These are phyloP conservation scores for Phytopythium litorale DNA, from an alignment of 352 stramenopile genomes.

Conservation along the genomic window DNA sequence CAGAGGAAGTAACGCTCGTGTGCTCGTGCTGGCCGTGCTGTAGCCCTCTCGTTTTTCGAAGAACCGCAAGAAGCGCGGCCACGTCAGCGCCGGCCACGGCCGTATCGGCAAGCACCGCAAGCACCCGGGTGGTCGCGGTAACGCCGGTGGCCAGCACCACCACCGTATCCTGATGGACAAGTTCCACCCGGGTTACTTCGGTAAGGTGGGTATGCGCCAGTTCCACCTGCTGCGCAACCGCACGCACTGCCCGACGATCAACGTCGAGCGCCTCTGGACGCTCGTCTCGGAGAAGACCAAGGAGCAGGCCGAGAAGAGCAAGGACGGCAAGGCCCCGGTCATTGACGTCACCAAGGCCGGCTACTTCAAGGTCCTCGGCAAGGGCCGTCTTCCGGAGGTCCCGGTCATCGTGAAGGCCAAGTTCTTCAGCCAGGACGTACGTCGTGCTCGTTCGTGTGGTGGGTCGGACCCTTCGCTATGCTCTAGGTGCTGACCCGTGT, in stretches of 20 bases:
- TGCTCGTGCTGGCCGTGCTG: constrained; percentile 26
- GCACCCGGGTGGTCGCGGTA: constrained; percentile 99
- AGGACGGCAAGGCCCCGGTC: constrained; percentile 97
- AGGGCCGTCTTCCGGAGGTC: constrained; percentile 95
- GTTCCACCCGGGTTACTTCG: constrained; percentile 99
- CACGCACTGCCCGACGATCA: constrained; percentile 97
- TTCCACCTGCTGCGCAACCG: constrained; percentile 98
- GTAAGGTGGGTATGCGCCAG: constrained; percentile 99
- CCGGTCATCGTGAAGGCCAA: constrained; percentile 99
- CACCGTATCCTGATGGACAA: constrained; percentile 99
- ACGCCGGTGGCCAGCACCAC: constrained; percentile 99
- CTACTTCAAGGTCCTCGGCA: constrained; percentile 99
- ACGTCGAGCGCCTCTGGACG: constrained; percentile 99
- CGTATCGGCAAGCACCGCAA: constrained; percentile 99
- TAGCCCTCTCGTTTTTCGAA: constrained; percentile 91
- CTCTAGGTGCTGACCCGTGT: not conserved
- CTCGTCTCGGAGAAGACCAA: constrained; percentile 97
- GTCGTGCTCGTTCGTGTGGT: not conserved
- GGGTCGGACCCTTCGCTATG: not conserved
- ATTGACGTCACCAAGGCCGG: constrained; percentile 97
- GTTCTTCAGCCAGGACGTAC: constrained; percentile 95
- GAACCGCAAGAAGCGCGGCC: constrained; percentile 99
- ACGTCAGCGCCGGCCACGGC: constrained; percentile 98
- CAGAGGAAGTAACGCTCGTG: constrained; percentile 13
- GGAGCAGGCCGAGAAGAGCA: constrained; percentile 93